Evolutionary conservation across 257 asterid genomes (phyloP), one percentile per base, ranked within the genome.

Genomic region (Ehretia macrophylla): DNA sequence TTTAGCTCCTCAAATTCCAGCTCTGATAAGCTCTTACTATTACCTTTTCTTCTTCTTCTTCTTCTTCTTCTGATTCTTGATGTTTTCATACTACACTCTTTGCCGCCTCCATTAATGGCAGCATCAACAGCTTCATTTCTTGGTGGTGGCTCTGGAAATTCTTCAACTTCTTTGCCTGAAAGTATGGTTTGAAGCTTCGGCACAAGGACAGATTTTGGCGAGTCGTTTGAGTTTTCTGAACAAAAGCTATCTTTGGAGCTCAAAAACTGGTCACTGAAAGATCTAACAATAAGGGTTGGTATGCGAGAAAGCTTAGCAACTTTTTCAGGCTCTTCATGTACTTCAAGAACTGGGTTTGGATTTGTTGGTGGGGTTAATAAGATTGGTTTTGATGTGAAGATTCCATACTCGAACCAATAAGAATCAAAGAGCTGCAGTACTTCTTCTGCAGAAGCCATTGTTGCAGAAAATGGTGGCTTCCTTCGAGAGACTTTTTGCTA

Each of bases 1-100:
- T 82, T 86, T 12, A 89, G 11, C 60, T 89, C 97, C 68, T 86
- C 82, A 12, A 80, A 64, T 17, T 86, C 97, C 0, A 89, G 79
- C 72, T 86, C 95, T 39, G 94, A 73, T 20, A 82, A 50, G 39
- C 95, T 89, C 51, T 64, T 77, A n/a, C 90, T 74, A 0, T 48
- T 51, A 5, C 40, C 44, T 0, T 21, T 57, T 10, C 23, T 69
- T 56, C 59, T 70, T 32, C 61, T 61, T 45, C 49, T 51, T 11
- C 40, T 63, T 60, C 52, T 64, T n/a, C 59, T 63, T 17, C 52
- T 32, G 4, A n/a, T 8, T 23, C 1, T 42, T 0, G 35, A 59
- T 32, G 10, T 12, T 8, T 10, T 19, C 18, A 18, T 17, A 18
- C 0, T 12, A 5, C 40, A 32, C 18, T 42, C 42, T 17, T 17